Evolutionary conservation across 768 basidiomycete genomes (phyloP), one percentile per base, ranked within the genome.

Genomic region (Russula vinacea): DNA sequence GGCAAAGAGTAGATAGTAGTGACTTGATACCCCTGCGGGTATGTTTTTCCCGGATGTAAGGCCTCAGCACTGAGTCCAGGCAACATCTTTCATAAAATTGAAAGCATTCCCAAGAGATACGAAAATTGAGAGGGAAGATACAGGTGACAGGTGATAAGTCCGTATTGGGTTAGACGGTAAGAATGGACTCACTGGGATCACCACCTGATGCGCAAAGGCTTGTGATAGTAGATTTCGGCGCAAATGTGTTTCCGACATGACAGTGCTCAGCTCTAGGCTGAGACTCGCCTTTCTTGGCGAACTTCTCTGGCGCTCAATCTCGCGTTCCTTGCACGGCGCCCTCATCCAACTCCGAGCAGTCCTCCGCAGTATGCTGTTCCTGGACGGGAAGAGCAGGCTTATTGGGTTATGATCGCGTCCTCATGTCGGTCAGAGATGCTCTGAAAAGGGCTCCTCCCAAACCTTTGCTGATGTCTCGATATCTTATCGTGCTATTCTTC

Each of bases 281-380:
- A 35, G 32, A 32, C 76, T 94, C 88, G 72, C 97, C 94, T 14
- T 96, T 94, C 75, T 89, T 92, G n/a, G 84, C 82, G 70, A 92
- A 97, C 74, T 94, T 98, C 81, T 95, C 97, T 77, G 92, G 72
- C 91, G 93, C 72, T 98, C 95, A 6, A 94, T 79, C 67, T 95
- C 93, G 72, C 89, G 92, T 61, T 80, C 83, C 74, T 87, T 76
- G 84, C 64, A 97, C 84, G 80, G 86, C 96, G 3, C 97, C 94
- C 26, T 98, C 93, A 62, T 98, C 95, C 60, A 98, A 74, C 73
- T 98, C 97, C 10, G 92, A 94, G 37, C 39, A 40, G 24, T 24
- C 3, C 13, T 26, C 14, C 4, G n/a, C n/a, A n/a, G n/a, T n/a
- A 16, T 40, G 37, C 8, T 26, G n/a, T 40, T 55, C 54, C 24